These are phyloP conservation scores for Fusarium compactum DNA, from an alignment of 2,329 filamentous ascomycete genomes.

Conservation along the genomic window DNA sequence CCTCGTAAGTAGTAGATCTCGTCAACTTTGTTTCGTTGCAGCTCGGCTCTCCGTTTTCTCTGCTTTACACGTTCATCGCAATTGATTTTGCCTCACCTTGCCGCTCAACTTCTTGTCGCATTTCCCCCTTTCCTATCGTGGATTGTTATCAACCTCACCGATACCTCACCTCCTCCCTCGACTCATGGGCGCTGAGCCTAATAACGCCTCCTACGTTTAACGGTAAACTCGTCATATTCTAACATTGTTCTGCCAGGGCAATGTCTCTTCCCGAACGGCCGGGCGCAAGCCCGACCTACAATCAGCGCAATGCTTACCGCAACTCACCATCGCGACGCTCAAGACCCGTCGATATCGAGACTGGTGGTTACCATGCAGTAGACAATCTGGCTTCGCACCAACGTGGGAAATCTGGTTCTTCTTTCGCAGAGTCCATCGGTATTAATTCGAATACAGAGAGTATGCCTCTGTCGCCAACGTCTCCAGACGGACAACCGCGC, in stretches of 20 bases:
- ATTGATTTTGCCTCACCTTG: conserved; percentile 20
- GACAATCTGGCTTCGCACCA: conserved; percentile 59
- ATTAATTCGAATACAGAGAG: conserved; percentile 68
- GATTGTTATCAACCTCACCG: conserved; percentile 37
- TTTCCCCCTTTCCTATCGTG: conserved; percentile 26
- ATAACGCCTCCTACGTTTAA: conserved; percentile 6
- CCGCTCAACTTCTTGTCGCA: conserved; percentile 18
- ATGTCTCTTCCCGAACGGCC: conserved; percentile 76
- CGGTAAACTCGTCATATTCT: conserved; percentile 28
- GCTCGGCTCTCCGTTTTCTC: conserved; percentile 8
- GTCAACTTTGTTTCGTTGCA: conserved; percentile 15
- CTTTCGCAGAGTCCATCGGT: conserved; percentile 69
- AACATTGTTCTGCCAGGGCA: conserved; percentile 51
- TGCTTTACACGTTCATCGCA: conserved; percentile 9
- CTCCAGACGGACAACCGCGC: conserved; percentile 49
- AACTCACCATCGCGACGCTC: conserved; percentile 75
- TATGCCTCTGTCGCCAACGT: conserved; percentile 64
- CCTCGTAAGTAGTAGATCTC: conserved; percentile 46
- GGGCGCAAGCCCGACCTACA: conserved; percentile 70
- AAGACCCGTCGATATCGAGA: conserved; percentile 77
- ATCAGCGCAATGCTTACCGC: conserved; percentile 73
- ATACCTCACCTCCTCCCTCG: conserved; percentile 17
- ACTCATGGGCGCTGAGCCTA: conserved; percentile 25
- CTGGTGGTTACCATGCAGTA: conserved; percentile 65
- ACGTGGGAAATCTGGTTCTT: conserved; percentile 69